Conservation (phyloP, 2,329 filamentous ascomycete species). For the Penicillium sp. region DNA sequence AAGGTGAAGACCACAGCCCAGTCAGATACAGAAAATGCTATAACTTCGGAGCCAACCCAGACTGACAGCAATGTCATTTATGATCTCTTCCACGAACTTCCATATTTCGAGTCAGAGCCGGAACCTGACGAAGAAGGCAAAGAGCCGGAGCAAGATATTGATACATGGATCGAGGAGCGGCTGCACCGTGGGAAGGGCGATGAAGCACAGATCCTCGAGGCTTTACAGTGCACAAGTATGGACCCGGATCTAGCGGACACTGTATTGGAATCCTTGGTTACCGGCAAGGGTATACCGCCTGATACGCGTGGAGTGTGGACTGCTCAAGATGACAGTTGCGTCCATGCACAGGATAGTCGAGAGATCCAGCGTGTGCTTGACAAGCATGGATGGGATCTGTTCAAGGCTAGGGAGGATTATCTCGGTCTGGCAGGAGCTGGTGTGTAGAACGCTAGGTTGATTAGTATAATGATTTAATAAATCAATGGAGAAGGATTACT, state of each 20-base stretch:
- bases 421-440: conserved; percentile 34
- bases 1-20: conserved; percentile 1
- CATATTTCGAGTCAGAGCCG: conserved; percentile 34
- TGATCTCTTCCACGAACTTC: conserved; percentile 35
- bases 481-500: neutral
- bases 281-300: conserved; percentile 43
- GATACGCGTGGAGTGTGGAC: conserved; percentile 55
- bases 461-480: conserved; percentile 10
- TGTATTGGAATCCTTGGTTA: conserved; percentile 38
- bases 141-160: conserved; percentile 33
- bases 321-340: conserved; percentile 46
- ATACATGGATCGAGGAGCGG: conserved; percentile 46
- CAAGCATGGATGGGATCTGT: conserved; percentile 50
- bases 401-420: conserved; percentile 45
- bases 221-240: conserved; percentile 48
- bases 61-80: conserved; percentile 24
- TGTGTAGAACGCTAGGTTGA: conserved; percentile 14
- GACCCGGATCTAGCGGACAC: conserved; percentile 42
- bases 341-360: conserved; percentile 40
- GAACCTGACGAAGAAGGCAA: conserved; percentile 25
- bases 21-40: neutral
- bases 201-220: conserved; percentile 37
- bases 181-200: conserved; percentile 36
- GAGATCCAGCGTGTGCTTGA: conserved; percentile 41
- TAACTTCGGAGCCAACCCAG: neutral